Conservation (phyloP, 2,329 filamentous ascomycete genomes). For the Rhytidhysteron rufulum region DNA sequence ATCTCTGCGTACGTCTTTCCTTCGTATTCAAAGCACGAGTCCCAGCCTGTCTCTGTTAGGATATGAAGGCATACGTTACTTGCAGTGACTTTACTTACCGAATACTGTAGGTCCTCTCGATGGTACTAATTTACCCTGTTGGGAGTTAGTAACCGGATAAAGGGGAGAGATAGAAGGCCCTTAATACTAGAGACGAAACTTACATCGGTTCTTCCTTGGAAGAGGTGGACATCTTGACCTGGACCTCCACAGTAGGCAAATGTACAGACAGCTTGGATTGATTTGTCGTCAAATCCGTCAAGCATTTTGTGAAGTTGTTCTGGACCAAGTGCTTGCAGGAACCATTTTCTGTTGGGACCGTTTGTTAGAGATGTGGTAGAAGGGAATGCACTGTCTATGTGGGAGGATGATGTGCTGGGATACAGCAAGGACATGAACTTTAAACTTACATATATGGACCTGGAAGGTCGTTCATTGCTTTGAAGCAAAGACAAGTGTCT, state of each 20-base stretch:
- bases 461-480: constrained; percentile 83
- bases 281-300: constrained; percentile 83
- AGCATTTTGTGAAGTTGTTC: constrained; percentile 86
- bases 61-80: constrained; percentile 28
- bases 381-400: too few species aligned
- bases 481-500: constrained; percentile 92
- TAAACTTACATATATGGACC: constrained; percentile 87
- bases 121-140: constrained; percentile 74
- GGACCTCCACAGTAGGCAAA: constrained; percentile 90
- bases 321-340: constrained; percentile 78
- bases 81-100: constrained; percentile 67
- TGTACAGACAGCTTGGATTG: constrained; percentile 88
- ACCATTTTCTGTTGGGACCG: constrained; percentile 73
- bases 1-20: constrained; percentile 91
- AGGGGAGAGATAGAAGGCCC: constrained; percentile 1
- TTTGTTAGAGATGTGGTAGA: constrained; percentile 2
- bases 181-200: constrained; percentile 23
- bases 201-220: constrained; percentile 85
- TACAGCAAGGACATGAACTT: too few species aligned
- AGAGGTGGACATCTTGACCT: constrained; percentile 76
- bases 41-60: constrained; percentile 66
- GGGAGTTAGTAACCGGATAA: background rate
- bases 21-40: constrained; percentile 91
- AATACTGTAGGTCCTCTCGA: constrained; percentile 77
- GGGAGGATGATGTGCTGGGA: too few species aligned